Base-by-base conservation (phyloP, 768 basidiomycete genomes). In the Psilocybe subaeruginosa region DNA sequence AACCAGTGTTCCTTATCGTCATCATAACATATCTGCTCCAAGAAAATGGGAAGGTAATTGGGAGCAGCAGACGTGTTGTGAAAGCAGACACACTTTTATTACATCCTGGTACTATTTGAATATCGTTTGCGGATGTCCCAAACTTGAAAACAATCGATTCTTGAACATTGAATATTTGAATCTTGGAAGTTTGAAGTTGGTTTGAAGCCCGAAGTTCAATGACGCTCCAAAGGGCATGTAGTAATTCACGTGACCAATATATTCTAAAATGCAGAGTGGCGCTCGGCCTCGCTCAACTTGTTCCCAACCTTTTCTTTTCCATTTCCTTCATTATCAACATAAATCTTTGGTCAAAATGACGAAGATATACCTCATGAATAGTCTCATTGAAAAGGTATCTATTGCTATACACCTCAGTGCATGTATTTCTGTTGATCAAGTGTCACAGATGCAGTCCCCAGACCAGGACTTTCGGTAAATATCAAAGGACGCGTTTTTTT, bases 381-480 rank as follows among this genome's bases (percentile, higher is more conserved):
- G 83, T 76, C 83, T 93, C 67, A 85, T 92, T 61, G 92, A 93
- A 75, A 93, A 93, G 82, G 92, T 87, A 65, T 53, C 35, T 29
- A 8, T 23, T 29, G 41, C 11, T 12, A 35, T 14, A 29, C 7
- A 37, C 29, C 11, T 17, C 23, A 50, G 9, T 30, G 63, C 58
- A 23, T 23, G 23, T 23, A 23, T 23, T 23, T 23, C 23, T 61
- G 57, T 49, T 53, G n/a, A 35, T 53, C 31, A 37, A 29, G 56
- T 30, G 51, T 35, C 71, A 47, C 65, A 94, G 93, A 93, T 93
- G 92, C 87, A 90, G 77, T 93, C 91, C 66, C 87, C 85, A 64
- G 92, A 95, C 85, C 92, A 93, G 80, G 93, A 95, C 77, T 93
- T 93, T 74, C 82, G 92, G 92, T 93, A 77, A 61, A 72, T 57